Base-by-base conservation (phyloP, 495 filamentous ascomycete genomes). In the Penicillium herquei region DNA sequence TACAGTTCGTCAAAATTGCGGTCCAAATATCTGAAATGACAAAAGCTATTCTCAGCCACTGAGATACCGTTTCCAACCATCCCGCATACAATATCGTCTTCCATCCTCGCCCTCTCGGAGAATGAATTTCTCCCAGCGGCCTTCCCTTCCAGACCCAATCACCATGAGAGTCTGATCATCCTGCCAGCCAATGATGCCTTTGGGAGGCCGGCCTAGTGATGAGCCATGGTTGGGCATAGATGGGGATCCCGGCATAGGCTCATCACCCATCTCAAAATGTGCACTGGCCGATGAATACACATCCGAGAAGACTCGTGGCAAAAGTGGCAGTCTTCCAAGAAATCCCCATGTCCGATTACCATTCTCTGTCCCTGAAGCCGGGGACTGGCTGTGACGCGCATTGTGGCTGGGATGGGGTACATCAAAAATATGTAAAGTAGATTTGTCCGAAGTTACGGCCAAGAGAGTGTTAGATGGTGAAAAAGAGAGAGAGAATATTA, bases 371-470 rank as follows among this genome's bases (percentile, higher is more conserved):
- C 59, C 55, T 41, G 67, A 56, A 44, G 68, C 68, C 18, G 67
- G 70, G 46, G 62, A 67, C 54, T 72, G 66, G 56, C 64, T 67
- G 48, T 67, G 77, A 52, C 67, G 67, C 18, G 59, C 55, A 37
- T 53, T 42, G 26, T 52, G 70, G 17, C 62, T 75, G 49, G 68
- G 67, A 49, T 75, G 70, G 7, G 82, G 84, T 16, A 90, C 73
- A 50, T 97, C 90, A 66, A 97, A 98, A 39, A 98, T 83, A 71
- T 98, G 94, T 14, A 98, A 73, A 3, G 91, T 98, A 6, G 87
- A 90, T 69, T 97, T 98, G 75, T 98, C 94, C 21, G 91, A 96
- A n/a, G 95, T 97, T 49, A 92, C 91, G 16, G 94, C 94, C 12
- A 98, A 79, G 58, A 89, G 75, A 37, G 78, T 81, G 44, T 86